Base-by-base conservation (phyloP, 2,329 filamentous ascomycete genomes). In the Xylariales sp. region DNA sequence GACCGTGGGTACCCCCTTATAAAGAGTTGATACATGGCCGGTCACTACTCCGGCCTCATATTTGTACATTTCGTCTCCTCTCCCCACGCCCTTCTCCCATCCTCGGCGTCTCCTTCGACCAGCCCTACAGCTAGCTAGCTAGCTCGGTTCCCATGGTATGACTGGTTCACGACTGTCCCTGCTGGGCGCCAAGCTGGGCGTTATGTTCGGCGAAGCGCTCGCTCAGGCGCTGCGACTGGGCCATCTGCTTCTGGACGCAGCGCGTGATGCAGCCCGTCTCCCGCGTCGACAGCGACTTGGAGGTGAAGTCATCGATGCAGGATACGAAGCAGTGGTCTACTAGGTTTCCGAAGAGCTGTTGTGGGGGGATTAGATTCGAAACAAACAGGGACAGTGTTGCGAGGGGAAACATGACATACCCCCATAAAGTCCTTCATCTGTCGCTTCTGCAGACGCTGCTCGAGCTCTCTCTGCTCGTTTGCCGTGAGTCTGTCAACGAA, bases 371-470 rank as follows among this genome's bases (percentile, higher is more conserved):
- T 28, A 43, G 15, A 15, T 6, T 33, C 22, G 12, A 18, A 9
- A 21, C 8, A n/a, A 8, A 27, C 7, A 27, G 32, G 21, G n/a
- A 6, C 32, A 7, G 35, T 31, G 22, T 18, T 14, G 40, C 29
- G n/a, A 33, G 21, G 34, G 46, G 43, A 14, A 21, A 37, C 22
- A 15, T 27, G 43, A 75, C 88, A 56, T 77, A 97, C 93, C 58
- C 81, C 86, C 84, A 97, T 95, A 64, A 98, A 97, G 64, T 97
- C 91, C 73, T 95, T 95, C 77, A 98, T 88, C 71, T 98, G 93
- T 71, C 93, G 94, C 71, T 87, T 86, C 74, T 97, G 89, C 80
- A 98, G 90, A 68, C 93, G 88, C 70, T 80, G 71, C 69, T 95
- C 85, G 62, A 98, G 86, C 76, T 93, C 88, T 71, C 88, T 86